These are phyloP conservation scores for Syzygium aromaticum DNA, from an alignment of 345 rosid species.

Conservation along the genomic window DNA sequence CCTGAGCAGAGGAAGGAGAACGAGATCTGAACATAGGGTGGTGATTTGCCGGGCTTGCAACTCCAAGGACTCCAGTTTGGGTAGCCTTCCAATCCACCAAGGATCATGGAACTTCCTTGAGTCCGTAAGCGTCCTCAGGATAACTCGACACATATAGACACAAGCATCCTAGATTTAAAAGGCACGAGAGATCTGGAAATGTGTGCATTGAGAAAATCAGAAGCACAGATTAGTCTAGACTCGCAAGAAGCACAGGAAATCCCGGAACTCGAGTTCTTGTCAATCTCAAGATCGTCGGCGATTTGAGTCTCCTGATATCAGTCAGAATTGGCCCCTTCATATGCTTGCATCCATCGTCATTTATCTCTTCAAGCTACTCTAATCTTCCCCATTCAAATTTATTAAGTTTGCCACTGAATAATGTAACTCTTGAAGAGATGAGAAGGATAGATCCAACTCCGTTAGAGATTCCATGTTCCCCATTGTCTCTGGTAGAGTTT, in stretches of 20 bases:
- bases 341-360: neutral
- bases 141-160: neutral
- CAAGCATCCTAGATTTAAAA: neutral
- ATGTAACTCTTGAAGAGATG: neutral
- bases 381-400: neutral
- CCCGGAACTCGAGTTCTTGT: neutral
- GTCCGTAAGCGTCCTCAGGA: neutral
- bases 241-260: neutral
- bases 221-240: neutral
- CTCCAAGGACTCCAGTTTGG: neutral
- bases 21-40: neutral
- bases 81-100: neutral
- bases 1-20: neutral
- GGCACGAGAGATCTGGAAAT: neutral
- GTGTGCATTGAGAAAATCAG: neutral
- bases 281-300: neutral
- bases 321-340: neutral
- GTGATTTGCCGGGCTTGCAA: neutral
- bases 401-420: neutral
- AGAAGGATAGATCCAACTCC: neutral
- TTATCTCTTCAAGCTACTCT: neutral
- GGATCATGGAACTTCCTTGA: neutral
- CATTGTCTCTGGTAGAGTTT: neutral
- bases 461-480: neutral
- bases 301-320: neutral